Evolutionary conservation across 78 protist species (phyloP), one percentile per base, ranked within the genome.

Genomic region (Protostelium mycophagum): DNA sequence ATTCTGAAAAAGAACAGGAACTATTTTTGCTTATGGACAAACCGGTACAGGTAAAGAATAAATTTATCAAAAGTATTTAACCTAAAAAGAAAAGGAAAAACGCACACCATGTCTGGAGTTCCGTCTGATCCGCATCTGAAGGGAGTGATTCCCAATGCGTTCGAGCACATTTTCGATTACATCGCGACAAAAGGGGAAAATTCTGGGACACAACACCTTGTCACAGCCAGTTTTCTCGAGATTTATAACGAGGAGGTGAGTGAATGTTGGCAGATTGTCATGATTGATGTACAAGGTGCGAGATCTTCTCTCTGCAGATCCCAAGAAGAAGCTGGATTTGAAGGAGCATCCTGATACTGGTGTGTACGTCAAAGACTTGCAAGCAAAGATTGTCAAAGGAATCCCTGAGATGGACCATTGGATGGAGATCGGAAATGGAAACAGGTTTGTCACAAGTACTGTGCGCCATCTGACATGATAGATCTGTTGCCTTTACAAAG

Each of bases 11-110:
- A n/a, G 9, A 34, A 34, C 1, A 87, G 88, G 90, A 25, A 92
- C 95, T 0, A 87, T 92, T 85, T 93, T 96, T 38, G 97, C 97
- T 28, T 93, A 91, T 85, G 95, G 97, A 5, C 96, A 96, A 86
- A 86, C 93, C 36, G 94, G 93, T 10, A 87, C 93, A 5, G 95
- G 96, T 34, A n/a, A n/a, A n/a, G n/a, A n/a, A n/a, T n/a, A n/a
- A n/a, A n/a, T n/a, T n/a, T n/a, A n/a, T n/a, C n/a, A n/a, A n/a
- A n/a, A n/a, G n/a, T n/a, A n/a, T n/a, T n/a, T n/a, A n/a, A n/a
- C n/a, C n/a, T n/a, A n/a, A 95, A 95, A 91, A 86, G 90, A 0
- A 0, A 1, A n/a, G 31, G 39, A n/a, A 85, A 63, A n/a, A 85
- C 92, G 38, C 25, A 0, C 83, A 91, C 93, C 28, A 90, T 91